A percentile compares a stretch with the other conserved stretches of the same genome.
These are phyloP conservation scores for Dalbergia cultrata DNA, from an alignment of 306 rosid genomes.

Conservation along the genomic window DNA sequence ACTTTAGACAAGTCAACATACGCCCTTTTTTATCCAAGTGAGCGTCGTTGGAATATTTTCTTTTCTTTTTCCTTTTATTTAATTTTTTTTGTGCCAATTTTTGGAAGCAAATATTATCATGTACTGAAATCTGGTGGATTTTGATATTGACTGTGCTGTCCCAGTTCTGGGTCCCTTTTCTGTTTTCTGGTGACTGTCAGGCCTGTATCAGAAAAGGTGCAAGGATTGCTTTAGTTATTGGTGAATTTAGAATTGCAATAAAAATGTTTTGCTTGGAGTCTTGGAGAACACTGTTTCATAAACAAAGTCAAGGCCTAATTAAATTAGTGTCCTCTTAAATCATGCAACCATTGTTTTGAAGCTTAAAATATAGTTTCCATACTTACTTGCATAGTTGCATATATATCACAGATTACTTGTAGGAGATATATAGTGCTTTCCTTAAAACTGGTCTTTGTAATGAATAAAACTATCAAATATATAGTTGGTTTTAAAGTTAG, in stretches of 20 bases:
- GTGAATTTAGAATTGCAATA: conserved; percentile 32
- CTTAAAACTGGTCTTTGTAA: not conserved
- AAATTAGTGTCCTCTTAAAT: not conserved
- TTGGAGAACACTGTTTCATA: conserved; percentile 23
- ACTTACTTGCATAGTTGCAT: not conserved
- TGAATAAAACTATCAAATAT: not conserved
- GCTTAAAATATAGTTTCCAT: not conserved
- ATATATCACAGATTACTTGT: not conserved
- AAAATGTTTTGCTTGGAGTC: not conserved
- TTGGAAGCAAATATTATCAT: conserved; percentile 32
- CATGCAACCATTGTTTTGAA: not conserved
- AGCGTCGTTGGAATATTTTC: conserved; percentile 13
- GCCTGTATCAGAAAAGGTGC: conserved; percentile 36
- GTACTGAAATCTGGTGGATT: conserved; percentile 38
- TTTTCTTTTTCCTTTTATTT: not conserved
- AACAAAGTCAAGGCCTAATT: conserved; percentile 38
- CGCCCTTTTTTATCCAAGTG: not conserved
- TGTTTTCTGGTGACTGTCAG: conserved; percentile 33
- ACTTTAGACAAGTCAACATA: not conserved
- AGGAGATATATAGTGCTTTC: not conserved
- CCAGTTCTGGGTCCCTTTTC: conserved; percentile 41
- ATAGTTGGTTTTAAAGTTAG: not conserved
- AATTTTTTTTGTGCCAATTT: conserved; percentile 29
- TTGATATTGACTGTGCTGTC: conserved; percentile 41
- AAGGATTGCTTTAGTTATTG: conserved; percentile 19